Base-by-base conservation (phyloP, 345 rosid species). In the Capsella bursapastoris region DNA sequence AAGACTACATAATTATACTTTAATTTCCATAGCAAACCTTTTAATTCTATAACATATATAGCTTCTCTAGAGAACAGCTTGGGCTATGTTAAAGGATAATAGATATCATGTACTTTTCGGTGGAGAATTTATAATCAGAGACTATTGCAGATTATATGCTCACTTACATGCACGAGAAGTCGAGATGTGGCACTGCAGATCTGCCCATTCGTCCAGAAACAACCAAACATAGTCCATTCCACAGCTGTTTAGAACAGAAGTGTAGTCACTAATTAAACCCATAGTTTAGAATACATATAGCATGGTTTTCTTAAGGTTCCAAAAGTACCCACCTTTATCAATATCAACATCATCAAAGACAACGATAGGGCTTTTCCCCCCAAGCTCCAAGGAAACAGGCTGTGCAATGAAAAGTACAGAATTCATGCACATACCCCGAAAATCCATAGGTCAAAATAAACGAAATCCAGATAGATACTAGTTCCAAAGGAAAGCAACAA, bases 151-250 rank as follows among this genome's bases (percentile, higher is more conserved):
- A 58, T 65, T 41, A 53, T 57, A 57, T 52, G 74, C 37, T 72
- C 70, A 70, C 99, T 85, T 81, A 89, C 98, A 82, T 88, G 99
- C 67, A 95, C 89, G 40, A 92, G 79, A 60, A 95, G 91, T 43
- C 99, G 91, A 47, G 99, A 95, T 82, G 99, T 95, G 72, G 99
- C 98, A 81, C 98, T 90, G 73, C 99, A 92, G 64, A 95, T 95
- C 86, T 95, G 97, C 62, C 99, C 98, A 84, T 89, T 92, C 59
- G 96, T 92, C 89, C 97, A 90, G 82, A 92, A 95, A 89, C 97
- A 92, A 60, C 97, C 97, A 78, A 92, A 90, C 52, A 80, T 63
- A 52, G 87, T 84, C 88, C 99, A 92, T 70, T 95, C 97, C 63
- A 86, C 97, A 80, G 97, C 99, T 95, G 80, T 77, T 63, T 31